Conservation (phyloP, 352 stramenopile genomes). For the Globisporangium solare region DNA sequence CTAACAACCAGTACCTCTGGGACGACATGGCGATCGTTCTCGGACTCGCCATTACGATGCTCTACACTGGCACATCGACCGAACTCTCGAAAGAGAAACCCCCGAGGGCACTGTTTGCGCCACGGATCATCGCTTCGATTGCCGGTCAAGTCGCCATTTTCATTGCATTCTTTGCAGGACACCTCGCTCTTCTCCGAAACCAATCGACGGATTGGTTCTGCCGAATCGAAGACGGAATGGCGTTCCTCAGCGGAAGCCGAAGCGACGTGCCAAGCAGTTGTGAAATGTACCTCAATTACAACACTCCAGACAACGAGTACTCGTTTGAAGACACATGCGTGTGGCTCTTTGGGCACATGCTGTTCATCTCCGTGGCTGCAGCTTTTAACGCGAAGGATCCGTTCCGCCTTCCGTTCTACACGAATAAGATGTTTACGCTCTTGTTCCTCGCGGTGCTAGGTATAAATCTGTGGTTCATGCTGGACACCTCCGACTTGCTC, state of each 20-base stretch:
- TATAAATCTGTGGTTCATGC: slow-evolving; percentile 47
- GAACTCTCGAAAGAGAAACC: slow-evolving; percentile 41
- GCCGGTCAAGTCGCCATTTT: slow-evolving; percentile 49
- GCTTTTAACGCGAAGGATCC: slow-evolving; percentile 60
- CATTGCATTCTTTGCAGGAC: slow-evolving; percentile 39
- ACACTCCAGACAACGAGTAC: slow-evolving; percentile 29
- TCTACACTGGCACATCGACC: slow-evolving; percentile 68
- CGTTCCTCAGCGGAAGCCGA: slow-evolving; percentile 36
- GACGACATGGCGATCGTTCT: slow-evolving; percentile 73
- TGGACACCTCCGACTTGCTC: slow-evolving; percentile 33
- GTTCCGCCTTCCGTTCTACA: slow-evolving; percentile 54
- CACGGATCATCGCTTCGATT: slow-evolving; percentile 52
- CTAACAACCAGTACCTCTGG: slow-evolving; percentile 75
- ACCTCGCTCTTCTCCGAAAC: slow-evolving; percentile 23
- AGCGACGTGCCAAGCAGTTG: slow-evolving; percentile 18
- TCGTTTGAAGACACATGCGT: slow-evolving; percentile 68
- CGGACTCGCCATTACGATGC: slow-evolving; percentile 56
- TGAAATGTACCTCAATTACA: slow-evolving; percentile 59
- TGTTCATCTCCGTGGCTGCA: slow-evolving; percentile 71
- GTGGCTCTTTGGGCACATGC: slow-evolving; percentile 74
- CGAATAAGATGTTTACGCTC: slow-evolving; percentile 44
- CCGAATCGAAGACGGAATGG: slow-evolving; percentile 44
- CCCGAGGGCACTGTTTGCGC: slow-evolving; percentile 56
- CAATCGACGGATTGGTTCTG: slow-evolving; percentile 54
- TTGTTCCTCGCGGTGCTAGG: slow-evolving; percentile 22